Conservation (phyloP, 306 rosid species). For the Prunus campanulata region DNA sequence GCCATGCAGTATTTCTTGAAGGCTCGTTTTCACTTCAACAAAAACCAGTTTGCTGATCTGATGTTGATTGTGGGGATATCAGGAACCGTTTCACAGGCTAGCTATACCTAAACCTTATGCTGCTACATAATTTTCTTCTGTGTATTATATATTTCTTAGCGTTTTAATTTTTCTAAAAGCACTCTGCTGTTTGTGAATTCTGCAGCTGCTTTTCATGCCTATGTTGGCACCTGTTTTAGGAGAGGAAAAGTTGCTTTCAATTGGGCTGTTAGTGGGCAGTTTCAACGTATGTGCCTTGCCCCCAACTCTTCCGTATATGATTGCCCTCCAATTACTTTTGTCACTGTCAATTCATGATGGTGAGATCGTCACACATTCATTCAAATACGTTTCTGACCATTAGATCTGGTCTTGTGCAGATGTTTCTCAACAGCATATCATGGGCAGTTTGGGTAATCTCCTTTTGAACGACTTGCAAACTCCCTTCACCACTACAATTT, state of each 20-base stretch:
- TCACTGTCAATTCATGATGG: background rate
- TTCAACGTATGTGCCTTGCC: constrained; percentile 39
- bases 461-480: background rate
- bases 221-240: constrained; percentile 49
- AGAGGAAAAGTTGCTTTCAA: constrained; percentile 71
- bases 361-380: background rate
- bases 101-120: constrained; percentile 8
- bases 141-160: too few relatives aligned
- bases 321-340: background rate
- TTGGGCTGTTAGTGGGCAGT: constrained; percentile 59
- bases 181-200: constrained; percentile 8
- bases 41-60: constrained; percentile 79
- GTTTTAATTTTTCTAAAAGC: too few relatives aligned
- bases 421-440: constrained; percentile 50
- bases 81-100: constrained; percentile 67
- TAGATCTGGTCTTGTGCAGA: constrained; percentile 47
- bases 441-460: constrained; percentile 82
- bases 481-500: background rate
- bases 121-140: background rate
- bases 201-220: constrained; percentile 76
- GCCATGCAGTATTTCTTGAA: constrained; percentile 77
- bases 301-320: background rate
- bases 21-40: constrained; percentile 81
- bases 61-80: constrained; percentile 61
- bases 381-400: constrained; percentile 4